phyloP scores from a whole-genome alignment of 1,284 basidiomycete genomes.

The Gomphus sp. region DNA sequence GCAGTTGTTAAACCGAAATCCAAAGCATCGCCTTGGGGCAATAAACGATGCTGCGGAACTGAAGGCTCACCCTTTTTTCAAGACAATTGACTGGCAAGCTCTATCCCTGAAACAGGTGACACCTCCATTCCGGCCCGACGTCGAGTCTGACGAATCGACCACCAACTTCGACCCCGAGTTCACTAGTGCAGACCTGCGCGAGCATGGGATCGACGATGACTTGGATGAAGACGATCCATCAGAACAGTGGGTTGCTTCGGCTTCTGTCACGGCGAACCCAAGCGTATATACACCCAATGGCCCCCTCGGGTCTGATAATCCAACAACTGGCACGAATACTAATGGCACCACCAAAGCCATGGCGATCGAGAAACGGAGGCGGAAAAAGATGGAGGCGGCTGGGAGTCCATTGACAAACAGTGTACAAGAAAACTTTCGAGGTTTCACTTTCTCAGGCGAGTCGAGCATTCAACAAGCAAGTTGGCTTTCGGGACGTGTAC shows the following conservation, averaged over 20 bases:
- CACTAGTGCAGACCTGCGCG: slow-evolving; percentile 76
- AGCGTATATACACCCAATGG: slow-evolving; percentile 58
- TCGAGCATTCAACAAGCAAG: slow-evolving; percentile 37
- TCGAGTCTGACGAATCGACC: slow-evolving; percentile 97
- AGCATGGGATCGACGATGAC: slow-evolving; percentile 53
- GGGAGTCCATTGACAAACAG: slow-evolving; percentile 74
- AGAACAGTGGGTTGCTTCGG: slow-evolving; percentile 47
- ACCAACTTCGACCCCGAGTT: slow-evolving; percentile 99
- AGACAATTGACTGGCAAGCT: slow-evolving; percentile 82
- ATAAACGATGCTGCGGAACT: slow-evolving; percentile 87
- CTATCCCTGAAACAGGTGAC: slow-evolving; percentile 87
- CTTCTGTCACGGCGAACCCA: slow-evolving; percentile 31
- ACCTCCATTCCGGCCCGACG: slow-evolving; percentile 95
- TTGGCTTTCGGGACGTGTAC: slow-evolving; percentile 33
- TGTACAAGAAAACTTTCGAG: slow-evolving; percentile 91
- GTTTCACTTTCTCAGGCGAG: slow-evolving; percentile 85
- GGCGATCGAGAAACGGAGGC: slow-evolving; percentile 47
- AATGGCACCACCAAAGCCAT: slow-evolving; percentile 19
- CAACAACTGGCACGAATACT: background rate
- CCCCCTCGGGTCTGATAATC: slow-evolving; percentile 56
- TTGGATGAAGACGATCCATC: slow-evolving; percentile 69
- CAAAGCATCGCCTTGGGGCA: slow-evolving; percentile 91
- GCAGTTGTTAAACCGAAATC: slow-evolving; percentile 95
- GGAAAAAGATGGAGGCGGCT: slow-evolving; percentile 35
- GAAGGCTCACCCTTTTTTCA: slow-evolving; percentile 96